Base-by-base conservation (phyloP, 73 alveolate species). In the Diophrys sp. region DNA sequence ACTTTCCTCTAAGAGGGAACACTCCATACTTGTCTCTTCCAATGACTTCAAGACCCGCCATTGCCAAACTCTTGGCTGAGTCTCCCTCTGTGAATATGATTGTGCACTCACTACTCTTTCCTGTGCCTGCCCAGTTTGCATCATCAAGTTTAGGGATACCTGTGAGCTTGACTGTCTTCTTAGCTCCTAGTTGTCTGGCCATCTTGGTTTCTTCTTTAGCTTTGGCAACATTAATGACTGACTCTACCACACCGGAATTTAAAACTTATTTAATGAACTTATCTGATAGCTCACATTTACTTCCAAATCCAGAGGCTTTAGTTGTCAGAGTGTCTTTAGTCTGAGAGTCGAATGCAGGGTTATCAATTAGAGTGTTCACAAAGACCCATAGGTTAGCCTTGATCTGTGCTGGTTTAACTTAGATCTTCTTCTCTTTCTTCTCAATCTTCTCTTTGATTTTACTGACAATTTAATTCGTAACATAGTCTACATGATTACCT, bases 41-140 rank as follows among this genome's bases (percentile, higher is more conserved):
- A 0, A 96, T 98, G 28, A 96, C 98, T 91, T 96, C 98, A 54
- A 98, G 89, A 54, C 99, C 99, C 23, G 99, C 98, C 91, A 96
- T 95, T 1, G 99, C 99, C 87, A 98, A 82, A 5, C 98, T 81
- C 81, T 98, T 98, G 69, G 99, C 99, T 70, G 99, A 96, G 94
- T 98, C 99, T 87, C 99, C 99, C 95, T 98, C 99, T 66, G 99
- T 98, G 74, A 98, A 91, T 54, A 98, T 98, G 75, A 98, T 80
- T 0, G 99, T 96, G 91, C 99, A 97, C 78, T 95, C 89, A 71
- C 91, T 96, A 25, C 98, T 93, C 77, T 91, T 89, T 67, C 85
- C 91, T 23, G 95, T 92, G 18, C 99, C 99, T 23, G 99, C 99
- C 79, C 88, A 90, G 82, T 97, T 97, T 28, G 99, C 99, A 85